phyloP scores from a whole-genome alignment of 2,329 filamentous ascomycete species.

The Teratosphaeria pseudoeucalypti region DNA sequence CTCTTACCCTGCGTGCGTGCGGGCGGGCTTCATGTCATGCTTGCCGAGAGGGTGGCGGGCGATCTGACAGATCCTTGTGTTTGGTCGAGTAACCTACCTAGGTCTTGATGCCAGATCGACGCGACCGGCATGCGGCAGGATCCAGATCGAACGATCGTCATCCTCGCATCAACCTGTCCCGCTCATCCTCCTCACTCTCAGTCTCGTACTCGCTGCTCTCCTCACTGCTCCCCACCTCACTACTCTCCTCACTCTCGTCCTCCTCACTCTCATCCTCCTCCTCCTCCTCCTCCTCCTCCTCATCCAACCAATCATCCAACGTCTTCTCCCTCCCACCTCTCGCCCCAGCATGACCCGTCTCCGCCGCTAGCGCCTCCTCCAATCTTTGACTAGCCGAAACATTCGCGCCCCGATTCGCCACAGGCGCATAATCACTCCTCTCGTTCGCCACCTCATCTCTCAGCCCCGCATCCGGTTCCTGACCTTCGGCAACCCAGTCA shows the following conservation, averaged over 20 bases:
- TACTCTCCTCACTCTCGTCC: slow-evolving; percentile 31
- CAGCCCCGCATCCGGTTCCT: slow-evolving; percentile 67
- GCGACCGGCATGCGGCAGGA: not conserved
- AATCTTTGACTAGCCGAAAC: slow-evolving; percentile 54
- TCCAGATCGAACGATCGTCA: not conserved
- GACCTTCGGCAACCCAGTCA: slow-evolving; percentile 70
- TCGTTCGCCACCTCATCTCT: slow-evolving; percentile 47
- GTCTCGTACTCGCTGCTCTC: slow-evolving; percentile 39
- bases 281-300: slow-evolving; percentile 39
- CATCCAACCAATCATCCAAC: slow-evolving; percentile 83
- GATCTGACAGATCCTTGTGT: too few species aligned
- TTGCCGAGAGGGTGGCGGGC: too few species aligned
- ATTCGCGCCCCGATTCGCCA: slow-evolving; percentile 10
- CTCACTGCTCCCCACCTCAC: slow-evolving; percentile 40
- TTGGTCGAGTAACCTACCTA: too few species aligned
- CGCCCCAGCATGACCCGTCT: slow-evolving; percentile 26
- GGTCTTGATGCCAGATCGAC: too few species aligned
- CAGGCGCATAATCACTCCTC: slow-evolving; percentile 28
- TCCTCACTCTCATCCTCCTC: slow-evolving; percentile 43
- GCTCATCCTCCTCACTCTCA: slow-evolving; percentile 30
- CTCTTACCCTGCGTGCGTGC: too few species aligned
- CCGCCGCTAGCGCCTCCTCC: slow-evolving; percentile 44
- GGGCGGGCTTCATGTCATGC: too few species aligned
- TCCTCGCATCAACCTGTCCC: slow-evolving; percentile 24
- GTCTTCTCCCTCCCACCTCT: slow-evolving; percentile 56